Conservation (phyloP, 495 filamentous ascomycete species). For the Trichoderma asperelloides region DNA sequence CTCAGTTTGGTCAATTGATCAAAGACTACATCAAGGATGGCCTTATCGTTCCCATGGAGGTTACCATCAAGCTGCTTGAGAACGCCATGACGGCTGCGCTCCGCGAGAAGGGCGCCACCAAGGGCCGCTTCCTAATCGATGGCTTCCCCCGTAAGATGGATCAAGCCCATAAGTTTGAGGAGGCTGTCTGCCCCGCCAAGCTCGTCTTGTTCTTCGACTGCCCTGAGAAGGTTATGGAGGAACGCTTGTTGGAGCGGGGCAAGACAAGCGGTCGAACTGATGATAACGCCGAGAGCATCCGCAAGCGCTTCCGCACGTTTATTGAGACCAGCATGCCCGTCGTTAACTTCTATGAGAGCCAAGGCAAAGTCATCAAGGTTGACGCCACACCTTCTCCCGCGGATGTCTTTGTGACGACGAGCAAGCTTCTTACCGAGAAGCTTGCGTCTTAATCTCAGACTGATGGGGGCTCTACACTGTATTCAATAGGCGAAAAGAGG, state of each 20-base stretch:
- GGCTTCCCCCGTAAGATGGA: conserved; percentile 95
- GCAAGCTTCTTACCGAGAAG: conserved; percentile 28
- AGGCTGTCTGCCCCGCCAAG: conserved; percentile 68
- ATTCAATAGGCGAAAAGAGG: too few relatives aligned
- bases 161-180: conserved; percentile 89
- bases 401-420: conserved; percentile 65
- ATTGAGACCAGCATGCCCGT: conserved; percentile 95
- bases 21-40: conserved; percentile 83
- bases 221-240: conserved; percentile 78
- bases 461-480: too few relatives aligned
- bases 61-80: conserved; percentile 88
- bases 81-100: conserved; percentile 75
- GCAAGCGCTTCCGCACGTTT: conserved; percentile 90
- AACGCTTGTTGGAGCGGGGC: conserved; percentile 73
- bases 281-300: conserved; percentile 91
- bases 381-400: conserved; percentile 58
- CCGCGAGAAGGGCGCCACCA: conserved; percentile 23
- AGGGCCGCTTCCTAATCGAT: conserved; percentile 75
- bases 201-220: conserved; percentile 90
- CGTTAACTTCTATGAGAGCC: conserved; percentile 69
- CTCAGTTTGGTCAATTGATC: conserved; percentile 85
- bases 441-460: conserved; percentile 17
- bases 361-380: conserved; percentile 72
- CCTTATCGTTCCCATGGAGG: conserved; percentile 95
- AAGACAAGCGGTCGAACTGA: conserved; percentile 86